Base-by-base conservation (phyloP, 1,284 basidiomycete species). In the Cutaneotrichosporon spelunceum region DNA sequence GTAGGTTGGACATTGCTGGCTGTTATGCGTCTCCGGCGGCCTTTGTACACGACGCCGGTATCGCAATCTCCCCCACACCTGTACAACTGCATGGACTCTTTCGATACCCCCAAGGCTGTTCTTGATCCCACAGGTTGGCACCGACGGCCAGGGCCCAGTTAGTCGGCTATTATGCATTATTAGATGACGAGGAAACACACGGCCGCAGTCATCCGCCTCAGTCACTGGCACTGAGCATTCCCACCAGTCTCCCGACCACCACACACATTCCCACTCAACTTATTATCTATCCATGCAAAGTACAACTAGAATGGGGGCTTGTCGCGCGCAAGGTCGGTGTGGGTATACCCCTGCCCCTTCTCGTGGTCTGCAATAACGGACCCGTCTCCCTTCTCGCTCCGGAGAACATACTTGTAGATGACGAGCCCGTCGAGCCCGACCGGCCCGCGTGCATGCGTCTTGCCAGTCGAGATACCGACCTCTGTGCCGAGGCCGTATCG, bases 401-500 rank as follows among this genome's bases (percentile, higher is more conserved):
- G 82, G 78, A 97, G 80, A 81, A 93, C 85, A 77, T 95, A 97
- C 80, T 96, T 97, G 83, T 97, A 96, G 64, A 88, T 95, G 52
- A 93, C 89, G 65, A 97, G 81, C 1, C 96, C 96, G 67, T 98
- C 93, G 57, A 99, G 81, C 0, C 96, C 96, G 1, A 99, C 96
- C 0, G 96, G 96, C 2, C 96, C 96, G 30, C 96, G 83, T 2
- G 96, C 95, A 73, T 99, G 96, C 58, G 96, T 97, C 71, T 91
- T 88, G 2, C 93, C 93, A 0, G 96, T 99, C 74, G 88, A 90
- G 73, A 99, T 97, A 10, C 96, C 96, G 1, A 99, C 95, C 79
- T 99, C 96, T 2, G 96, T 95, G 1, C 96, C 96, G 67, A 97
- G 91, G 0, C 96, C 96, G 78, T 93, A 99, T 60, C 96, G 81